These are phyloP conservation scores for Quillaja saponaria DNA, from an alignment of 306 rosid species.

Conservation along the genomic window DNA sequence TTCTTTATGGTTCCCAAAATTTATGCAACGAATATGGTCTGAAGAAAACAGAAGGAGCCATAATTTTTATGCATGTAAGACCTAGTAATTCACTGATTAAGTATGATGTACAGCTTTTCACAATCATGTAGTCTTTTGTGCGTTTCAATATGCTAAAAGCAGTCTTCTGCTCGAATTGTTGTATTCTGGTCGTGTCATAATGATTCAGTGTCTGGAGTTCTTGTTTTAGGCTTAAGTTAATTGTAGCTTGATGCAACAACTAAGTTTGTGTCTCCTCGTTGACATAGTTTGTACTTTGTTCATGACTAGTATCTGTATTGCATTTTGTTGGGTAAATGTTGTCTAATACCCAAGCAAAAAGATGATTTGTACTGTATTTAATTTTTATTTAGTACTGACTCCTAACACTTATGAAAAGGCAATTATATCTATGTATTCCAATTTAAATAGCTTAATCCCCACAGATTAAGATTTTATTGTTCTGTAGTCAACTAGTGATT, in stretches of 20 bases:
- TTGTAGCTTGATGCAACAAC: slow-evolving; percentile 15
- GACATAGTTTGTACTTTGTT: slow-evolving; percentile 10
- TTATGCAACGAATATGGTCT: slow-evolving; percentile 21
- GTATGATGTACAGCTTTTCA: slow-evolving; percentile 14
- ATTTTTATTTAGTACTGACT: slow-evolving; percentile 10
- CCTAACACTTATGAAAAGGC: slow-evolving; percentile 1
- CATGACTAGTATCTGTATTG: not conserved
- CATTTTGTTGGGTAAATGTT: slow-evolving; percentile 8
- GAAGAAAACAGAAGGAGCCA: not conserved
- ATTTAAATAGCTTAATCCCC: too few species aligned
- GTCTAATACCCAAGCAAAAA: not conserved
- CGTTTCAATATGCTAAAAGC: not conserved
- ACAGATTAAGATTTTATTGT: not conserved
- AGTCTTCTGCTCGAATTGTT: not conserved
- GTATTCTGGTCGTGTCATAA: slow-evolving; percentile 2
- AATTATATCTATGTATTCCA: not conserved
- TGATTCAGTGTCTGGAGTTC: too few species aligned
- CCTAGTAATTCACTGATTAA: slow-evolving; percentile 16
- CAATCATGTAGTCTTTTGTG: slow-evolving; percentile 12
- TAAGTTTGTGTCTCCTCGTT: slow-evolving; percentile 12
- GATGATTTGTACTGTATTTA: slow-evolving; percentile 15
- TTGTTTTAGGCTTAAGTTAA: too few species aligned
- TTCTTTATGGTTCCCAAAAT: slow-evolving; percentile 13
- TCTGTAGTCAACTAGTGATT: slow-evolving; percentile 4
- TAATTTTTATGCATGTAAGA: slow-evolving; percentile 10